phyloP scores from a whole-genome alignment of 345 rosid species.

The Lumnitzera racemosa region DNA sequence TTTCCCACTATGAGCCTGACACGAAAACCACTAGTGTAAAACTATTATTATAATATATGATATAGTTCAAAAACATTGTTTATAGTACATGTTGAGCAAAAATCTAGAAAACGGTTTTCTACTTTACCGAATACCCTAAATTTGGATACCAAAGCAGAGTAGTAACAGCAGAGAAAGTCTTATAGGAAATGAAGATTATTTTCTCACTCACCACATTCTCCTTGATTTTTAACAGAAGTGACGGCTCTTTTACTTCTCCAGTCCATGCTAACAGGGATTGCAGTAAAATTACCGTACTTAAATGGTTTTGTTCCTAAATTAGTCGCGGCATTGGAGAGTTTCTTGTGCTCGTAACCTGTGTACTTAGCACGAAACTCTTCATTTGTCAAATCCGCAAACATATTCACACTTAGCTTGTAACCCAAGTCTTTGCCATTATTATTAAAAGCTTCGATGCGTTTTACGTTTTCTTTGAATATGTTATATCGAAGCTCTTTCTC shows the following conservation, averaged over 20 bases:
- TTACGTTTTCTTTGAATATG: conserved; percentile 35
- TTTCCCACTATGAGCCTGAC: no score
- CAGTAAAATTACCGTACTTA: conserved; percentile 20
- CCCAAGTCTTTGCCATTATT: conserved; percentile 13
- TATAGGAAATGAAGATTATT: no score
- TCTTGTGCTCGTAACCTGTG: conserved; percentile 24
- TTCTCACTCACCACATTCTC: conserved; percentile 22
- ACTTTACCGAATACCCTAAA: no score
- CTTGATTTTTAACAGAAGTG: conserved; percentile 32
- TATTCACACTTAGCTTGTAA: conserved; percentile 32
- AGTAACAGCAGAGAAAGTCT: no score
- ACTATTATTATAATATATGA: no score
- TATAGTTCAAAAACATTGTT: no score
- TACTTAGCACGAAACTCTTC: conserved; percentile 33
- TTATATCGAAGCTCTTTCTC: conserved; percentile 25
- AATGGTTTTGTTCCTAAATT: conserved; percentile 1
- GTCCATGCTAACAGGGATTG: conserved; percentile 13
- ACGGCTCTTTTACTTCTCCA: conserved; percentile 24
- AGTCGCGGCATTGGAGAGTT: background rate
- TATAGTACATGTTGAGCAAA: no score
- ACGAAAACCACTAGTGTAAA: no score
- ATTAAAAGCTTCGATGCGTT: conserved; percentile 28
- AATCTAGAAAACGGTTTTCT: no score
- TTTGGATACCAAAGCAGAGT: no score
- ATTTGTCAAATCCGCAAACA: conserved; percentile 42